Evolutionary conservation across 257 asterid genomes (phyloP).

Genomic region (Paulownia fortunei): DNA sequence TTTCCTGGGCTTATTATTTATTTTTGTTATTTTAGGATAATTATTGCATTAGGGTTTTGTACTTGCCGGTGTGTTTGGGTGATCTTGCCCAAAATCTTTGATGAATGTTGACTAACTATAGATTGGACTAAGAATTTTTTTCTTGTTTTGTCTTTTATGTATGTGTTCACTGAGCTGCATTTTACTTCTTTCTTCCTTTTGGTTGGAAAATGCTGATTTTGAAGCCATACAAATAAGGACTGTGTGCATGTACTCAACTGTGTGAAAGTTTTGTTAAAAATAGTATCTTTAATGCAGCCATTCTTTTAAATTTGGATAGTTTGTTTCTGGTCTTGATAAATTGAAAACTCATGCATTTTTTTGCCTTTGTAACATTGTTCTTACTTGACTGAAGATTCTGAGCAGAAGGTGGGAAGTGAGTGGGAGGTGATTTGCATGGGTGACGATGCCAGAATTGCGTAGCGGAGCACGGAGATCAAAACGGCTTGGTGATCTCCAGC

Average conservation of each 20-base stretch:
- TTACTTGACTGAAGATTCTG: conserved; percentile 37
- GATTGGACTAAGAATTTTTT: neutral
- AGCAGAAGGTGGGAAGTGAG: conserved; percentile 51
- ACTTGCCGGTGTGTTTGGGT: conserved; percentile 12
- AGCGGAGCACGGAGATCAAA: conserved; percentile 99
- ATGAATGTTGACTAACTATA: neutral
- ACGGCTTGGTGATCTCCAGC: conserved; percentile 99
- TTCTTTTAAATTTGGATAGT: conserved; percentile 16
- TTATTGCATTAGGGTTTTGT: neutral
- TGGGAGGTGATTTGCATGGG: conserved; percentile 92
- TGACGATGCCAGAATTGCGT: conserved; percentile 99
- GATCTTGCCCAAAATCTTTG: conserved; percentile 1
- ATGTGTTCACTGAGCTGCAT: conserved; percentile 10
- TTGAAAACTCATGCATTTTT: neutral
- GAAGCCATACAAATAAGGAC: conserved; percentile 1
- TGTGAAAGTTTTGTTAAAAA: neutral
- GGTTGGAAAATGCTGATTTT: conserved; percentile 22
- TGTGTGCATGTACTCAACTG: neutral
- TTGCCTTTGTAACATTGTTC: neutral
- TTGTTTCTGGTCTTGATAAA: conserved; percentile 21
- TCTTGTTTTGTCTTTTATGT: neutral
- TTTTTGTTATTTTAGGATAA: too few species aligned
- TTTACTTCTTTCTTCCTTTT: conserved; percentile 20
- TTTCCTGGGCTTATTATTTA: neutral
- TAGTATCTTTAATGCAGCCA: conserved; percentile 12